phyloP scores from a whole-genome alignment of 495 filamentous ascomycete species.

The Rhizodiscina lignyota region DNA sequence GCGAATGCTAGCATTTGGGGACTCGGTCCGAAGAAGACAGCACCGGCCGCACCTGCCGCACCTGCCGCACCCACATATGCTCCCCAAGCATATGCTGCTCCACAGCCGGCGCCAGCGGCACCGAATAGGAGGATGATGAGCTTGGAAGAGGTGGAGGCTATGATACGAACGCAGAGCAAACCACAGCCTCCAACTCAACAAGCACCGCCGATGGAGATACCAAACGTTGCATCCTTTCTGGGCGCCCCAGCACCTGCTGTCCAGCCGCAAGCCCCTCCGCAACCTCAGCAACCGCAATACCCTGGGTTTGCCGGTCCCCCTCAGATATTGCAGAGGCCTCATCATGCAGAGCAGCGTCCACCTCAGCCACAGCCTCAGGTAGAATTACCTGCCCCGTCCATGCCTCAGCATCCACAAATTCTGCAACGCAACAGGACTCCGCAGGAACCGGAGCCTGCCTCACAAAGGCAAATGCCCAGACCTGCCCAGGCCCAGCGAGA shows the following conservation, averaged over 20 bases:
- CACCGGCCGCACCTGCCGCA: too few species aligned
- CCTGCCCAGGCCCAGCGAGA: slow-evolving; percentile 18
- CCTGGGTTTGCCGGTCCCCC: slow-evolving; percentile 7
- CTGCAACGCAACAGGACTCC: slow-evolving; percentile 27
- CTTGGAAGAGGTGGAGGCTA: slow-evolving; percentile 90
- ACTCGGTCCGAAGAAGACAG: slow-evolving; percentile 44
- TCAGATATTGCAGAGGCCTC: slow-evolving; percentile 24
- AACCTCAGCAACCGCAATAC: slow-evolving; percentile 6
- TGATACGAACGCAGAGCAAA: slow-evolving; percentile 53
- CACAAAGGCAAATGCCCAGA: slow-evolving; percentile 11
- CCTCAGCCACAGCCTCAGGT: slow-evolving; percentile 10
- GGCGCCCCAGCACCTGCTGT: slow-evolving; percentile 26
- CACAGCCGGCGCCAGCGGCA: slow-evolving; percentile 7
- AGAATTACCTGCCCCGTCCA: slow-evolving; percentile 24
- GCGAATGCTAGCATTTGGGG: slow-evolving; percentile 92
- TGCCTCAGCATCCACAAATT: slow-evolving; percentile 31
- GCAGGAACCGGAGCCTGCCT: slow-evolving; percentile 13
- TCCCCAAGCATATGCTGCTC: slow-evolving; percentile 13
- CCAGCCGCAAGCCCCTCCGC: slow-evolving; percentile 5
- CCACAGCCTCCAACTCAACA: too few species aligned
- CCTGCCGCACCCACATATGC: slow-evolving; percentile 2
- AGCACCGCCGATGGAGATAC: too few species aligned
- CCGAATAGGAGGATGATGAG: slow-evolving; percentile 69
- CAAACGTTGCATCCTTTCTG: too few species aligned
- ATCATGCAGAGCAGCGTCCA: slow-evolving; percentile 12